phyloP scores from a whole-genome alignment of 192 early-diverging fungal species.

The Entomortierella beljakovae region DNA sequence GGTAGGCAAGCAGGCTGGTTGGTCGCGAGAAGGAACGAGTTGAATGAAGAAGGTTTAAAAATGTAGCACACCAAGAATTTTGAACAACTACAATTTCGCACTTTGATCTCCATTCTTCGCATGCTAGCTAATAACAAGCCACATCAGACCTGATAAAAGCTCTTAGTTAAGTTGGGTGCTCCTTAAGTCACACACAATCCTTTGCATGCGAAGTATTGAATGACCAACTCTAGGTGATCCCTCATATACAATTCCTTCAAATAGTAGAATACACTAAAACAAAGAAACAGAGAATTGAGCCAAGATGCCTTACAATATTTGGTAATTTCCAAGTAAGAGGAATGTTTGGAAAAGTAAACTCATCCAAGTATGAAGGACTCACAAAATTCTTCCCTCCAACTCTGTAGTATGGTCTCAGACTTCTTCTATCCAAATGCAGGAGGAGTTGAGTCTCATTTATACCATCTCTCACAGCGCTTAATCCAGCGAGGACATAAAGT shows the following conservation, averaged over 20 bases:
- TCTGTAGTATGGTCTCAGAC: conserved; percentile 91
- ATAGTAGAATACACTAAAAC: not conserved
- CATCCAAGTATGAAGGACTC: not conserved
- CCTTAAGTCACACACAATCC: not conserved
- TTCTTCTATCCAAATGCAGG: conserved; percentile 98
- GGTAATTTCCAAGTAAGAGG: conserved; percentile 10
- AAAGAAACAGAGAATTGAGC: not conserved
- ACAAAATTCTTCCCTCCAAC: not conserved
- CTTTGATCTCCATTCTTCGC: too few species aligned
- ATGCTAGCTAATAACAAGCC: not conserved
- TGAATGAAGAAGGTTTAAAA: not conserved
- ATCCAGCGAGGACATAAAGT: conserved; percentile 95
- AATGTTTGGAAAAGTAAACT: not conserved
- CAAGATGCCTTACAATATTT: conserved; percentile 51
- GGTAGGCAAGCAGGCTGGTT: not conserved
- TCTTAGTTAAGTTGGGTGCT: too few species aligned
- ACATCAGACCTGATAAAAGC: not conserved
- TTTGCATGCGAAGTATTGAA: not conserved
- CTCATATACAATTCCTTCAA: not conserved
- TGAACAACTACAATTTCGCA: not conserved
- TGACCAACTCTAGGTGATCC: not conserved
- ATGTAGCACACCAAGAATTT: too few species aligned
- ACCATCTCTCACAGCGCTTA: conserved; percentile 89
- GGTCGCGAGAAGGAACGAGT: not conserved
- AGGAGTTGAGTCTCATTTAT: conserved; percentile 95